Evolutionary conservation across 2,329 filamentous ascomycete species (phyloP).

Genomic region (Byssochlamys sp.): DNA sequence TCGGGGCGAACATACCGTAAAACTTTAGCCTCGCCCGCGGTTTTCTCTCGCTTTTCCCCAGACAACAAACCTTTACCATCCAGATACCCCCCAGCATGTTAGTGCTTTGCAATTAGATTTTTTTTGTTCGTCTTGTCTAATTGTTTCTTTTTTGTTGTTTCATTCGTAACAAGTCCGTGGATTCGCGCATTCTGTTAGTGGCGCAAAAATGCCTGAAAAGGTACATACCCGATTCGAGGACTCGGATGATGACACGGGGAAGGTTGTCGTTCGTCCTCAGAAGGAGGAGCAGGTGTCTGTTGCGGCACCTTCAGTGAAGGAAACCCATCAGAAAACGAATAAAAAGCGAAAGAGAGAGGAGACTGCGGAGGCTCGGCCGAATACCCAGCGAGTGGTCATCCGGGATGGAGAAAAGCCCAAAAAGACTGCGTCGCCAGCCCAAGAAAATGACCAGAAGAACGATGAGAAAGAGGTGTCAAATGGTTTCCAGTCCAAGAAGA

Average conservation of each 20-base stretch:
- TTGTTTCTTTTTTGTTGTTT: background rate
- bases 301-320: background rate
- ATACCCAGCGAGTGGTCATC: conserved; percentile 4
- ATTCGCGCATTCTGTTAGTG: background rate
- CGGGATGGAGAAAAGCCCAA: conserved; percentile 4
- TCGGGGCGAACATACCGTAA: conserved; percentile 12
- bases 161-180: background rate
- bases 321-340: conserved; percentile 15
- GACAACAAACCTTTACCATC: background rate
- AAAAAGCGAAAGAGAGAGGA: conserved; percentile 28
- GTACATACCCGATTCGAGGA: conserved; percentile 31
- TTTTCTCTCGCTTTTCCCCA: background rate
- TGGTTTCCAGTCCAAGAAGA: conserved; percentile 1
- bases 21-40: conserved; percentile 4
- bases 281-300: background rate
- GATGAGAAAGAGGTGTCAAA: background rate
- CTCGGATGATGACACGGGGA: conserved; percentile 17
- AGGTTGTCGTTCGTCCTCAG: conserved; percentile 1
- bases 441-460: background rate
- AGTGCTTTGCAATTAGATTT: background rate
- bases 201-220: conserved; percentile 31
- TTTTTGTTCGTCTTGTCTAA: background rate
- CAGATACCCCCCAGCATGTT: conserved; percentile 2
- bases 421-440: background rate
- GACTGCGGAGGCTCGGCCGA: conserved; percentile 4